Conservation (phyloP, 208 protist genomes). For the Trypanosoma melophagium region DNA sequence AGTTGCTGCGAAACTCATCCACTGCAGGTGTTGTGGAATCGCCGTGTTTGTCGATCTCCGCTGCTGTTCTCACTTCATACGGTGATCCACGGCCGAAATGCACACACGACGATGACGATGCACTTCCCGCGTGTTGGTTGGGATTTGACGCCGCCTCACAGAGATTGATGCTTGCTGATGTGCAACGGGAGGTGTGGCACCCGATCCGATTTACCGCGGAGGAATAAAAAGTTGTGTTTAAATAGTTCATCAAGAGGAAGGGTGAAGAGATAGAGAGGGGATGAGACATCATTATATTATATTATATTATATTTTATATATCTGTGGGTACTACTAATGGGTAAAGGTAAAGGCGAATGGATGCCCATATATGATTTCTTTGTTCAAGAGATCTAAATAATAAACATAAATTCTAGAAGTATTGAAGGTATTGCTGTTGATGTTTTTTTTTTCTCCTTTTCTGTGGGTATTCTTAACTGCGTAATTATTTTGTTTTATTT, state of each 20-base stretch:
- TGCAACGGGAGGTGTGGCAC: slow-evolving; percentile 45
- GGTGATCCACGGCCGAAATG: not conserved
- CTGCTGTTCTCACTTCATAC: not conserved
- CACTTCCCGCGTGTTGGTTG: slow-evolving; percentile 55
- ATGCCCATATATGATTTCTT: no score
- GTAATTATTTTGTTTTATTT: not conserved
- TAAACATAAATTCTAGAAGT: no score
- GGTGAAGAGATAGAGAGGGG: no score
- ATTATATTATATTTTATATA: no score
- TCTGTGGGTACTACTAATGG: no score
- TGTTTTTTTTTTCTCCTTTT: not conserved
- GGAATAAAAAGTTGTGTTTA: not conserved
- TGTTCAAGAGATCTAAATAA: no score
- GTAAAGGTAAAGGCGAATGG: no score
- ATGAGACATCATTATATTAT: no score
- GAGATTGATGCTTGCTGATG: slow-evolving; percentile 50
- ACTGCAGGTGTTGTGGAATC: not conserved
- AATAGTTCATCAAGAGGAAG: not conserved
- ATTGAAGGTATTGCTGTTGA: not conserved
- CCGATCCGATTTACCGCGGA: slow-evolving; percentile 40
- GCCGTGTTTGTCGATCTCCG: slow-evolving; percentile 15
- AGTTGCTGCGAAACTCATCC: slow-evolving; percentile 12
- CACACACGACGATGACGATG: not conserved
- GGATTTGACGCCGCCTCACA: slow-evolving; percentile 45
- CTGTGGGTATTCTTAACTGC: not conserved